Base-by-base conservation (phyloP, 2,329 filamentous ascomycete genomes). In the Aspergillus clavatus region DNA sequence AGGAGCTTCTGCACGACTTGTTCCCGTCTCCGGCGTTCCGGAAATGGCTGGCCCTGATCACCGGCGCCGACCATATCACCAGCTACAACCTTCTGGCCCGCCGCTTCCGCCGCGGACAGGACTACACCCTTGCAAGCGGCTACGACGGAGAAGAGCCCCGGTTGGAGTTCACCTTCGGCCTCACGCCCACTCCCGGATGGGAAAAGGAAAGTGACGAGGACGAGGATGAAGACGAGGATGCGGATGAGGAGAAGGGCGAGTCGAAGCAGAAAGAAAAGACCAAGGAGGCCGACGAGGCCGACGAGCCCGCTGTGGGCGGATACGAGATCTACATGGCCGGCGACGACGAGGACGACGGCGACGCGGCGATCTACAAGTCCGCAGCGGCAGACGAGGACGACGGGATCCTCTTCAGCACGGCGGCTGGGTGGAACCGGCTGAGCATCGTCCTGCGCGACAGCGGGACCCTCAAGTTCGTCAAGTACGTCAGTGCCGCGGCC, bases 121-220 rank as follows among this genome's bases (percentile, higher is more conserved):
- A 98, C 69, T 98, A 98, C 65, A 95, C 91, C 2, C 80, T 98
- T 16, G 93, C 93, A 2, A 95, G 87, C 16, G 84, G 86, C 18
- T 89, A 95, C 62, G 84, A 78, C 24, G 76, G 80, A 22, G 76
- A 80, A 40, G 63, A 88, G 57, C 80, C 89, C 10, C 84, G 89
- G 38, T 73, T 98, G 3, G 93, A 98, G 66, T 78, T 96, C 42
- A 94, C 89, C 46, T 76, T 98, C 2, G 84, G 87, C 35, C 78
- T 97, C 50, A 97, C 93, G 3, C 89, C 93, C 0, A 89, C 84
- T 0, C 68, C 74, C 3, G 91, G 89, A 4, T 97, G 93, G 89
- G 89, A 87, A 43, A 84, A 83, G 47, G 82, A 84, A 3, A 81
- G 77, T 0, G 77, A 79, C 0, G 76, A 78, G 0, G 74, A 75